These are phyloP conservation scores for Verbascum thapsus DNA, from an alignment of 257 asterid species.

Conservation along the genomic window DNA sequence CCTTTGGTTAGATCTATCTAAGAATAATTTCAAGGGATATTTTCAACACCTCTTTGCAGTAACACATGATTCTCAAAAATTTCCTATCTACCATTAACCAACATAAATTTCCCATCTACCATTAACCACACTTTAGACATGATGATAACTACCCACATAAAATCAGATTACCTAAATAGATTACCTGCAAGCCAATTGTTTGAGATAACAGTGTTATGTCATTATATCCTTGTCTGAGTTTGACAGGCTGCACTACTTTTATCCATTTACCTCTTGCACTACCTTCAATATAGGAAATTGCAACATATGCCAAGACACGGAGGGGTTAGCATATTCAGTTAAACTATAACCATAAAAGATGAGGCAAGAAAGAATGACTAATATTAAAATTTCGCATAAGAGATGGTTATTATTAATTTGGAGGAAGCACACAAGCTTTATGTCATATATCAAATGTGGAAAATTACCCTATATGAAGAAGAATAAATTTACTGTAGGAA, in stretches of 20 bases:
- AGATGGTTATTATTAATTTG: slow-evolving; percentile 15
- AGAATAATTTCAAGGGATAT: not conserved
- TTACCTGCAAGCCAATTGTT: slow-evolving; percentile 94
- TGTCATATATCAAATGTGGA: not conserved
- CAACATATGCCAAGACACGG: slow-evolving; percentile 20
- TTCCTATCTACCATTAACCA: not conserved
- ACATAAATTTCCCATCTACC: not conserved
- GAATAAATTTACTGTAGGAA: slow-evolving; percentile 14
- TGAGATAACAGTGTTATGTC: slow-evolving; percentile 70
- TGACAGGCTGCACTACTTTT: slow-evolving; percentile 70
- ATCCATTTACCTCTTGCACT: slow-evolving; percentile 81
- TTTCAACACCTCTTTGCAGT: slow-evolving; percentile 4
- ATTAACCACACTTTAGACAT: not conserved
- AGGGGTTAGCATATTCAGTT: slow-evolving; percentile 14
- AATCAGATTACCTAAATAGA: slow-evolving; percentile 16
- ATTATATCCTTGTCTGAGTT: slow-evolving; percentile 70
- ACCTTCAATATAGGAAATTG: slow-evolving; percentile 48
- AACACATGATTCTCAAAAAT: not conserved
- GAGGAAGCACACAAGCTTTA: slow-evolving; percentile 23
- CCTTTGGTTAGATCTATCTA: not conserved
- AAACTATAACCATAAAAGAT: slow-evolving; percentile 21
- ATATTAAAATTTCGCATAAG: slow-evolving; percentile 16
- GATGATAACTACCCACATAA: slow-evolving; percentile 24
- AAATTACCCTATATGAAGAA: slow-evolving; percentile 7
- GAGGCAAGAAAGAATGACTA: slow-evolving; percentile 12